Evolutionary conservation across 176 grass and related monocot genomes (phyloP).

Genomic region (Typha latifolia): DNA sequence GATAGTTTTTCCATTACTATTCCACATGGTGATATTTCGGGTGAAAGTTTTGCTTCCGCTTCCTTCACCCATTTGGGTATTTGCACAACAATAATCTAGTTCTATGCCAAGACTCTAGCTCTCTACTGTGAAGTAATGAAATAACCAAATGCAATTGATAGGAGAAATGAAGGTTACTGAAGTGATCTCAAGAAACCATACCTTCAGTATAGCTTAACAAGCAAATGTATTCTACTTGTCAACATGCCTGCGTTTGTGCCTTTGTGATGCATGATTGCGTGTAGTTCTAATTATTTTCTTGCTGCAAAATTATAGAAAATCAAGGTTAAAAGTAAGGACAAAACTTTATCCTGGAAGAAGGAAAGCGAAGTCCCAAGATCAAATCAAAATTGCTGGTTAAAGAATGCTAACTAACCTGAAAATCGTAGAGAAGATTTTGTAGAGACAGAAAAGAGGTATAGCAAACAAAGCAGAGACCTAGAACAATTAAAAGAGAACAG

Average conservation of each 20-base stretch:
- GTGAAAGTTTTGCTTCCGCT: no score
- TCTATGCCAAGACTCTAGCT: no score
- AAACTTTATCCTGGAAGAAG: not conserved
- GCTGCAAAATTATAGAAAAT: constrained; percentile 6
- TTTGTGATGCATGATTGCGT: constrained; percentile 7
- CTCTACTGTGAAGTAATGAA: no score
- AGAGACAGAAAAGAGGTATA: constrained; percentile 12
- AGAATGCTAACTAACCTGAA: constrained; percentile 9
- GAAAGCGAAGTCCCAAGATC: not conserved
- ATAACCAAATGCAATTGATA: no score
- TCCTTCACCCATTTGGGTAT: no score
- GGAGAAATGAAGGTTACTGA: not conserved
- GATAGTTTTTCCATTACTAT: no score
- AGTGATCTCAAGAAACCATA: not conserved
- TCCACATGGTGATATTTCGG: no score
- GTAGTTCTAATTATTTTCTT: constrained; percentile 4
- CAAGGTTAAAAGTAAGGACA: not conserved
- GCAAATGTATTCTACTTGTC: constrained; percentile 1
- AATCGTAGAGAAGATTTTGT: constrained; percentile 5
- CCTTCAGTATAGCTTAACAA: not conserved
- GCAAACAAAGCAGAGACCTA: constrained; percentile 20
- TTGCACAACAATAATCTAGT: no score
- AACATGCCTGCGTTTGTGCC: constrained; percentile 7
- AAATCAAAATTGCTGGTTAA: not conserved
- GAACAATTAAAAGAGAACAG: constrained; percentile 1